Evolutionary conservation across 179 eudicot species (phyloP), one percentile per base, ranked within the genome.

Genomic region (Carnegiea gigantea): DNA sequence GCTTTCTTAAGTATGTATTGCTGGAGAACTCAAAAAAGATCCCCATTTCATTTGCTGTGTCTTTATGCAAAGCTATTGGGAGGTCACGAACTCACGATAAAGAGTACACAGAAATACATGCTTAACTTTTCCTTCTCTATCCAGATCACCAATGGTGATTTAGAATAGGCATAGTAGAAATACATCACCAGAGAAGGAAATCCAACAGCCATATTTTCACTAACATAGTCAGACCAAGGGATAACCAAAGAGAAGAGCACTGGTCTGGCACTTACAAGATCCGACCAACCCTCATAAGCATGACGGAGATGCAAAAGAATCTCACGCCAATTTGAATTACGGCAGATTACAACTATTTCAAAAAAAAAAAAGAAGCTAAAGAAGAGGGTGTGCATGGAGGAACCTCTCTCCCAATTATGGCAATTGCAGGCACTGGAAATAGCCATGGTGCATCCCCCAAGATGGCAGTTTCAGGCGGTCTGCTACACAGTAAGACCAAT

Each of bases 321-420:
- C 24, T 4, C 20, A 57, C 1, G 24, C 2, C 59, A 24, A 46
- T 8, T 9, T 28, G n/a, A 70, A 48, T 9, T 18, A 70, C 2
- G 18, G 10, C 30, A 49, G 20, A 44, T 43, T 17, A 15, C 20
- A 28, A 68, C 9, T 5, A 18, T 62, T 6, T 18, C 1, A 54
- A 21, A 33, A 38, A 9, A n/a, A 38, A 15, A 14, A 9, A n/a
- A 38, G 14, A 14, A 70, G 24, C 24, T 23, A 77, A 78, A 65
- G 81, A 26, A 62, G 33, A 67, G 65, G 57, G 79, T 15, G 30
- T 21, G 30, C 51, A 46, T 17, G 38, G 33, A 82, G 54, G 81
- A 83, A 96, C 99, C 99, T 96, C 99, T 89, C 99, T 93, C 74
- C 99, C 98, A 77, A 96, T 96, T 62, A 96, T 92, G 75, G 93